Conservation (phyloP, 2,329 filamentous ascomycete genomes). For the Nannizziopsis barbatae region DNA sequence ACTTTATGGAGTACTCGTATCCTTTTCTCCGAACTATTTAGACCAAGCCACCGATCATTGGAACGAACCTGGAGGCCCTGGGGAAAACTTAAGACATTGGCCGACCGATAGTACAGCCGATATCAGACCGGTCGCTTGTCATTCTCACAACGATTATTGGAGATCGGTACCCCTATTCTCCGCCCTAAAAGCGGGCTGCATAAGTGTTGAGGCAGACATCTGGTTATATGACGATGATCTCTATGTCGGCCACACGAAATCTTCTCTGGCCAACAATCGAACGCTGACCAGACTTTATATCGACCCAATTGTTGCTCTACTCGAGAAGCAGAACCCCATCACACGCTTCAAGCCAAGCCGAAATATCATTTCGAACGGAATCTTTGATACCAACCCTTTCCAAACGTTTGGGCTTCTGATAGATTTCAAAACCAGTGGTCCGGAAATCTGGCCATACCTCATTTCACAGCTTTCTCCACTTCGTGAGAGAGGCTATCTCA, state of each 20-base stretch:
- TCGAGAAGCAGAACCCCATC: constrained; percentile 41
- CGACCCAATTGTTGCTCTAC: constrained; percentile 40
- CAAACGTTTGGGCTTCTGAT: constrained; percentile 44
- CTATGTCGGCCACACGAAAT: constrained; percentile 44
- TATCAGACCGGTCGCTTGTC: constrained; percentile 41
- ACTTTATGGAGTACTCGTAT: constrained; percentile 27
- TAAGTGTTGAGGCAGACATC: constrained; percentile 47
- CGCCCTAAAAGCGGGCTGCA: constrained; percentile 45
- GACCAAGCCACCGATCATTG: constrained; percentile 31
- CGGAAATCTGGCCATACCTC: constrained; percentile 30
- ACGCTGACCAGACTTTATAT: constrained; percentile 45
- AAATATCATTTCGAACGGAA: constrained; percentile 31
- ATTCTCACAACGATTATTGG: constrained; percentile 52
- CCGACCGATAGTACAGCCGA: constrained; percentile 42
- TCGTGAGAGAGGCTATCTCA: constrained; percentile 40
- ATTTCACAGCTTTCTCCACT: constrained; percentile 37
- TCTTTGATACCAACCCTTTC: constrained; percentile 41
- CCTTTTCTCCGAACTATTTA: constrained; percentile 33
- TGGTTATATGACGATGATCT: constrained; percentile 46
- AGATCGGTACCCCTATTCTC: constrained; percentile 44
- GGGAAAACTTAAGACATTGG: constrained; percentile 29
- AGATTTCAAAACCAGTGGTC: constrained; percentile 39
- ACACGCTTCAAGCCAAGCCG: constrained; percentile 27
- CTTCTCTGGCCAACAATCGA: constrained; percentile 36
- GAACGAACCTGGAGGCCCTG: constrained; percentile 29